These are phyloP conservation scores for Exophiala mesophila DNA, from an alignment of 2,329 filamentous ascomycete genomes.

Conservation along the genomic window DNA sequence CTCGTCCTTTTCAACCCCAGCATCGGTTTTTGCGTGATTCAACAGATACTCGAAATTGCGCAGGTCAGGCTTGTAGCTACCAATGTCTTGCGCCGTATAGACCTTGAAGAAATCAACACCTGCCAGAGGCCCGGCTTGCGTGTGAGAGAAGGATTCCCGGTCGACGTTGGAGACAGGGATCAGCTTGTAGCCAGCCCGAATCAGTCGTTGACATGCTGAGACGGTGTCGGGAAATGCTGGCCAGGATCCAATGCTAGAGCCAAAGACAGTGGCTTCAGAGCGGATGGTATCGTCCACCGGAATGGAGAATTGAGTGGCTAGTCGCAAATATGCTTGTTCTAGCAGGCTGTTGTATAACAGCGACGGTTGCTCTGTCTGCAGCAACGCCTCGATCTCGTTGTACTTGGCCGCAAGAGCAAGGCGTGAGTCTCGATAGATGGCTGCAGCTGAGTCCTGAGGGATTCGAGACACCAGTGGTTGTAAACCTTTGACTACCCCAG, in stretches of 20 bases:
- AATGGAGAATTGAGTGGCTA: conserved; percentile 10
- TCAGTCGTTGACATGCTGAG: conserved; percentile 46
- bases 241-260: conserved; percentile 47
- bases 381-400: background rate
- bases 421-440: conserved; percentile 1
- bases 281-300: conserved; percentile 2
- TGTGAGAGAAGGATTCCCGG: conserved; percentile 45
- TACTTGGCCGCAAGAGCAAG: background rate
- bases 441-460: conserved; percentile 6
- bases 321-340: conserved; percentile 5
- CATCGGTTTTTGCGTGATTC: conserved; percentile 45
- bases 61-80: conserved; percentile 63
- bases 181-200: conserved; percentile 47
- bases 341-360: conserved; percentile 33
- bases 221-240: conserved; percentile 56
- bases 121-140: conserved; percentile 46
- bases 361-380: background rate
- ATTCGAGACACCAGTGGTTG: conserved; percentile 22
- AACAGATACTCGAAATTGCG: conserved; percentile 65
- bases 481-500: conserved; percentile 56
- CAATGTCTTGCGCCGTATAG: conserved; percentile 67
- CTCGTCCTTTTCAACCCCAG: conserved; percentile 53
- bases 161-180: conserved; percentile 57
- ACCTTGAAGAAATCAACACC: conserved; percentile 58
- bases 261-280: conserved; percentile 43